These are phyloP conservation scores for Phialocephala subalpina DNA, from an alignment of 2,329 filamentous ascomycete species.

Conservation along the genomic window DNA sequence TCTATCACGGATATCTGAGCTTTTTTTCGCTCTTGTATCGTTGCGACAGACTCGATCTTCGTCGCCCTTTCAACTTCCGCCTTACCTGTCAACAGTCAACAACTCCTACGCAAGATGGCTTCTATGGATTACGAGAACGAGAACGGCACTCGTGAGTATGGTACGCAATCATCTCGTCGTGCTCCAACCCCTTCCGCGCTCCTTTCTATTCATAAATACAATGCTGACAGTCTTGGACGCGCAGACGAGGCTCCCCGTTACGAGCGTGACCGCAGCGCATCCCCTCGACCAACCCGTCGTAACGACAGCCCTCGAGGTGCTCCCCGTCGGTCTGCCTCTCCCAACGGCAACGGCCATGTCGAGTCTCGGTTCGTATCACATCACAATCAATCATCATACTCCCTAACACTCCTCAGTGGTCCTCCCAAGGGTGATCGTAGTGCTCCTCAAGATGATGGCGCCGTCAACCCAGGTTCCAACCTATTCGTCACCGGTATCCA, in stretches of 20 bases:
- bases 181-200: background rate
- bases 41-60: slow-evolving; percentile 13
- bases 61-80: slow-evolving; percentile 12
- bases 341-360: slow-evolving; percentile 59
- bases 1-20: slow-evolving; percentile 22
- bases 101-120: slow-evolving; percentile 49
- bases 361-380: slow-evolving; percentile 51
- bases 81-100: slow-evolving; percentile 22
- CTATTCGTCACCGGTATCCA: slow-evolving; percentile 99
- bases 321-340: slow-evolving; percentile 70
- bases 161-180: slow-evolving; percentile 50
- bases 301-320: slow-evolving; percentile 61
- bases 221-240: slow-evolving; percentile 35
- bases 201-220: slow-evolving; percentile 2
- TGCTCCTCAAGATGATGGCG: slow-evolving; percentile 72
- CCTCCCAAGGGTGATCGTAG: slow-evolving; percentile 61
- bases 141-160: slow-evolving; percentile 71
- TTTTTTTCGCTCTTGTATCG: slow-evolving; percentile 20
- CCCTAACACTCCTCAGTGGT: slow-evolving; percentile 43
- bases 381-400: background rate
- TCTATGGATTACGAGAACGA: slow-evolving; percentile 77
- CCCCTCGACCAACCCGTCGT: slow-evolving; percentile 63
- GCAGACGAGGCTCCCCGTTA: slow-evolving; percentile 71
- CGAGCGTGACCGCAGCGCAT: slow-evolving; percentile 72
- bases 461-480: slow-evolving; percentile 94